Evolutionary conservation across 768 basidiomycete species (phyloP).

Genomic region (Boletellus ananas): DNA sequence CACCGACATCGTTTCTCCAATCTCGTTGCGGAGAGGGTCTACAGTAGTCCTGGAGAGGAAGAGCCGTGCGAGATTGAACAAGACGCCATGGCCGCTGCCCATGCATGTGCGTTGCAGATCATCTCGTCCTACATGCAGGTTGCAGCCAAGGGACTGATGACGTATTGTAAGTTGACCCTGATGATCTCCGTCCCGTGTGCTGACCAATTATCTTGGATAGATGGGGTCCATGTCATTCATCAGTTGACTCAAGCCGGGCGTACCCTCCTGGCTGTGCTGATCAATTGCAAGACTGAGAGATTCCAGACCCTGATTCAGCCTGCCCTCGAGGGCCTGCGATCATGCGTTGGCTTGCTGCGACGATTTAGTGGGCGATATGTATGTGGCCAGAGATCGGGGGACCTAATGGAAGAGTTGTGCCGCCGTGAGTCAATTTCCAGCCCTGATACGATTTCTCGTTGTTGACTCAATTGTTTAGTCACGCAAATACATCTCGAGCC

Average conservation of each 20-base stretch:
- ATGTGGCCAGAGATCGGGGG: conserved; percentile 86
- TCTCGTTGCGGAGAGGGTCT: conserved; percentile 65
- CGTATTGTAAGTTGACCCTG: conserved; percentile 68
- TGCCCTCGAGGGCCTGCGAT: conserved; percentile 79
- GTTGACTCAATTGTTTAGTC: conserved; percentile 39
- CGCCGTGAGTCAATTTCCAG: conserved; percentile 49
- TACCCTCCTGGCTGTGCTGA: conserved; percentile 80
- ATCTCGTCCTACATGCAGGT: conserved; percentile 80
- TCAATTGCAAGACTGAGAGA: conserved; percentile 82
- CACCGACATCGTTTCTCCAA: conserved; percentile 85
- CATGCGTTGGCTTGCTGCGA: conserved; percentile 82
- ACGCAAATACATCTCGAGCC: conserved; percentile 86
- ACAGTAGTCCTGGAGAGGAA: conserved; percentile 40
- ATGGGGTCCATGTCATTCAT: conserved; percentile 94
- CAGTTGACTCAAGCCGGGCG: conserved; percentile 92
- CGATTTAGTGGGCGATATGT: conserved; percentile 91
- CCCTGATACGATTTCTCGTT: neutral
- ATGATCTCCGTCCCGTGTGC: conserved; percentile 3
- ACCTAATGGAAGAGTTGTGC: conserved; percentile 94
- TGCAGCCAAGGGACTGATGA: conserved; percentile 88
- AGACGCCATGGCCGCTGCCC: conserved; percentile 74
- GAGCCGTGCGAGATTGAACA: conserved; percentile 67
- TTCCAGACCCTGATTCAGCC: conserved; percentile 75
- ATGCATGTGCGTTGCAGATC: conserved; percentile 76
- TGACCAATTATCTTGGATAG: conserved; percentile 37